Evolutionary conservation across 208 protist genomes (phyloP).

Genomic region (Blastocrithidia nonstop): DNA sequence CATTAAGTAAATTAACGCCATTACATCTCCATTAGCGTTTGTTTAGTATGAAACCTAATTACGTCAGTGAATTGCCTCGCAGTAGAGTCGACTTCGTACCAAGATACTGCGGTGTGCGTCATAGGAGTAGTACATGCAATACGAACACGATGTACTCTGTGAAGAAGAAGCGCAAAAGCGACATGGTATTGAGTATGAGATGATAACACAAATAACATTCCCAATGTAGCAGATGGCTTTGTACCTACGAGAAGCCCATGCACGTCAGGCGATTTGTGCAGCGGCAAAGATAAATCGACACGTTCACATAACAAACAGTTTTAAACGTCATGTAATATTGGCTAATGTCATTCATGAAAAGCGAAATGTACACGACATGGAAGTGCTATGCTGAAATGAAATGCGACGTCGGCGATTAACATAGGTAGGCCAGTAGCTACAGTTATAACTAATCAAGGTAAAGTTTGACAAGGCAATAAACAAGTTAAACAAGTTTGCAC

Average conservation of each 20-base stretch:
- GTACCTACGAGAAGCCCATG: conserved; percentile 10
- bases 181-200: not conserved
- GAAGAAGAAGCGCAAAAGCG: conserved; percentile 16
- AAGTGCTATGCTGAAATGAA: too few species aligned
- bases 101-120: conserved; percentile 25
- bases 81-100: conserved; percentile 28
- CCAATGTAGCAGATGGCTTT: conserved; percentile 5
- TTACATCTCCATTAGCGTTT: conserved; percentile 13
- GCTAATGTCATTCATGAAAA: too few species aligned
- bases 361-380: too few species aligned
- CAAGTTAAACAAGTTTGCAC: conserved; percentile 5
- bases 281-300: too few species aligned
- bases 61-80: conserved; percentile 19
- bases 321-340: too few species aligned
- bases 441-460: too few species aligned
- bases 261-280: conserved; percentile 8
- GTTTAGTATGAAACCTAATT: conserved; percentile 26
- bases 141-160: conserved; percentile 15
- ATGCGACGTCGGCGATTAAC: too few species aligned
- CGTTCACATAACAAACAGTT: too few species aligned
- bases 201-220: not conserved
- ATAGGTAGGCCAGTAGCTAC: too few species aligned
- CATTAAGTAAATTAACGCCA: conserved; percentile 26
- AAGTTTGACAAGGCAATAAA: conserved; percentile 5
- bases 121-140: conserved; percentile 20